Conservation (phyloP, 306 rosid genomes). For the Geum urbanum region DNA sequence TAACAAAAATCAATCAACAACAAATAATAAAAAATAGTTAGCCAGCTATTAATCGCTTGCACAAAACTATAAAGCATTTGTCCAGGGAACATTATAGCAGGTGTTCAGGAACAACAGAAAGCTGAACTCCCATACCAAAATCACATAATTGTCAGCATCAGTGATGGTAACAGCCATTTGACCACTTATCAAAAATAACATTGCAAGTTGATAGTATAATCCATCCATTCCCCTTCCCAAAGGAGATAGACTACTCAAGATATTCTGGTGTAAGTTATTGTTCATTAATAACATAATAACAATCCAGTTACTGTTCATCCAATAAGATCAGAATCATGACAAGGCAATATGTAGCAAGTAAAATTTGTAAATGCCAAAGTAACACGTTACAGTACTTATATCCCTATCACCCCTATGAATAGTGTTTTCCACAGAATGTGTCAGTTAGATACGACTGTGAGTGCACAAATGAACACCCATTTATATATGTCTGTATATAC, state of each 20-base stretch:
- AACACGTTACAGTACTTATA: neutral
- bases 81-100: neutral
- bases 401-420: neutral
- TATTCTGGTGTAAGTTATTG: too few relatives aligned
- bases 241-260: neutral
- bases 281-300: too few relatives aligned
- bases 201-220: neutral
- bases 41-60: neutral
- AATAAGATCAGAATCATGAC: neutral
- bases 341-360: neutral
- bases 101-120: neutral
- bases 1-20: slow-evolving; percentile 28
- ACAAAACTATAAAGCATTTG: neutral
- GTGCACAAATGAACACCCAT: neutral
- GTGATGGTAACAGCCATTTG: neutral
- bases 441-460: neutral
- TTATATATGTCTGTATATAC: neutral
- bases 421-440: neutral
- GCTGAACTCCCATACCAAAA: neutral
- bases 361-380: neutral
- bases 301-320: neutral
- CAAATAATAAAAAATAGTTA: slow-evolving; percentile 7
- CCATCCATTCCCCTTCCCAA: neutral
- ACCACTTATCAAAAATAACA: neutral
- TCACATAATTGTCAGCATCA: slow-evolving; percentile 2